Base-by-base conservation (phyloP, 2,329 filamentous ascomycete genomes). In the Cladosporium oxysporum region DNA sequence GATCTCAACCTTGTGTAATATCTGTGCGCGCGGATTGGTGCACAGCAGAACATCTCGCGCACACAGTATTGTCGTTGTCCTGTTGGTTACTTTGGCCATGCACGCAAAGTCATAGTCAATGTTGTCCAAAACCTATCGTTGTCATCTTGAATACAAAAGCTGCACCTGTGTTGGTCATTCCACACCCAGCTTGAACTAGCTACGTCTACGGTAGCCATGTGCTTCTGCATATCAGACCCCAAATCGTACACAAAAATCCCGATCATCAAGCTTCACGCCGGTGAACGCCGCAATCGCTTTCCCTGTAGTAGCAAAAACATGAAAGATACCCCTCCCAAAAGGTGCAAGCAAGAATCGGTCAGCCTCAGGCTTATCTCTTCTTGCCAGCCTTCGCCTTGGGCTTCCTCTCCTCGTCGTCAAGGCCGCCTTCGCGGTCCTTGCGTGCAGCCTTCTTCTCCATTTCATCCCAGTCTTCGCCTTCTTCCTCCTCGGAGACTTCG, bases 381-480 rank as follows among this genome's bases (percentile, higher is more conserved):
- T 72, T 73, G 44, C 70, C 67, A 18, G 31, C 55, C 35, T 41
- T 41, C 33, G n/a, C 88, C 80, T 93, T 92, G 82, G 89, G 92
- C 3, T 90, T 81, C 55, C 76, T 81, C 35, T 87, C 86, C 62
- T 86, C 84, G 59, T 86, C 85, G 26, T 84, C 81, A 28, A 82
- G 69, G 2, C 80, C 80, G 59, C 79, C 79, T 69, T 89, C 86
- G 68, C 83, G 81, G 72, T 89, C 87, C 76, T 88, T 87, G 77
- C 80, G 84, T 73, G 84, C 85, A 1, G 87, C 93, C 83, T 97
- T 97, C 79, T 90, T 89, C 82, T 97, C 94, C 66, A 97, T 78
- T 79, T 96, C 93, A 76, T 98, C 93, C 94, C 94, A 97, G 75
- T 96, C 92, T 77, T 97, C 91, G 14, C 92, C 91, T 53, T 91